Percentiles rank a stretch among this genome's conserved stretches.
Conservation (phyloP, 306 rosid species). For the Chamaecrista fasciculata region DNA sequence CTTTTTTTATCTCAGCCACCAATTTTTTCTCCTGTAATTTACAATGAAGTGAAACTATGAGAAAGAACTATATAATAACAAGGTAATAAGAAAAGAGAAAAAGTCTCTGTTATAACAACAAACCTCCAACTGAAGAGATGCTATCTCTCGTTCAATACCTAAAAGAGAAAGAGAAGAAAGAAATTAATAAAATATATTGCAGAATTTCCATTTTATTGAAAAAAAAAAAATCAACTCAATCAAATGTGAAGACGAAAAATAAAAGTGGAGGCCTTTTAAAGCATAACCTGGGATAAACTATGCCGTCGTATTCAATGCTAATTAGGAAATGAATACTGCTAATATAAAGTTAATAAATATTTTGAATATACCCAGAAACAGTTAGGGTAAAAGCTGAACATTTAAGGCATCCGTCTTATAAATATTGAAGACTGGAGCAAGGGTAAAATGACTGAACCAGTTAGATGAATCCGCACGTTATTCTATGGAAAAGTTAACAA, state of each 20-base stretch:
- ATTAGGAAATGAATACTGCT: background rate
- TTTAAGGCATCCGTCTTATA: background rate
- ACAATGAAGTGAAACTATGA: slow-evolving; percentile 22
- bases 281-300: no score
- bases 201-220: background rate
- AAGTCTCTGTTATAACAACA: slow-evolving; percentile 10
- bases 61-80: slow-evolving; percentile 2
- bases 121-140: slow-evolving; percentile 93
- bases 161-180: slow-evolving; percentile 1
- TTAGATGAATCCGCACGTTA: background rate
- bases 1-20: slow-evolving; percentile 89
- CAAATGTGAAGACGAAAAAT: background rate
- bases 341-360: background rate
- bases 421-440: slow-evolving; percentile 5
- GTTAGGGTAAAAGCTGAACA: background rate
- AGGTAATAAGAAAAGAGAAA: slow-evolving; percentile 15
- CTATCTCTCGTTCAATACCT: slow-evolving; percentile 94
- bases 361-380: background rate
- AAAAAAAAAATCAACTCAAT: background rate
- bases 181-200: background rate
- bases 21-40: slow-evolving; percentile 76
- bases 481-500: background rate
- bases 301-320: background rate
- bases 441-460: background rate
- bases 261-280: background rate